Evolutionary conservation across 73 alveolate species (phyloP).

Genomic region (Symbiodinium natans): DNA sequence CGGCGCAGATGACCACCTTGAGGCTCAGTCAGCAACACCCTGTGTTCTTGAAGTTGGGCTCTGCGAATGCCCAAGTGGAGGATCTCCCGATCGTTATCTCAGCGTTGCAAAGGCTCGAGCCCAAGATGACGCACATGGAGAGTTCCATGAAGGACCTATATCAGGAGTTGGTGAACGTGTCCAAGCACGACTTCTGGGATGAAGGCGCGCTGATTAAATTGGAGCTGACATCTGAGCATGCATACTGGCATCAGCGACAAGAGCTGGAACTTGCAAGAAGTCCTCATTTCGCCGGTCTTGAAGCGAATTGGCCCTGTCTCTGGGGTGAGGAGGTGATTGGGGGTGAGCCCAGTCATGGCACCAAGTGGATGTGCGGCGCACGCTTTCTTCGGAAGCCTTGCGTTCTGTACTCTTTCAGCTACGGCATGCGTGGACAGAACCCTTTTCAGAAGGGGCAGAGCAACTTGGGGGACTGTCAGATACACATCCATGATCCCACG

Average conservation of each 20-base stretch:
- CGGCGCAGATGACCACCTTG: no score
- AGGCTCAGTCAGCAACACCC: no score
- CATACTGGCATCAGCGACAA: background rate
- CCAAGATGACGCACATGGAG: no score
- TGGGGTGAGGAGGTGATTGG: background rate
- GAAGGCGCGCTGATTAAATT: no score
- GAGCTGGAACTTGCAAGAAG: background rate
- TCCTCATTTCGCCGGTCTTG: background rate
- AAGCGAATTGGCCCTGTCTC: background rate
- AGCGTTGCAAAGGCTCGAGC: background rate
- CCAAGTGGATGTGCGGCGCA: background rate
- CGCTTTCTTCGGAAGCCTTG: background rate
- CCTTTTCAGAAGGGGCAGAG: background rate
- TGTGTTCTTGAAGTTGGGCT: no score
- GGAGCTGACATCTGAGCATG: background rate
- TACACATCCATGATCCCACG: background rate
- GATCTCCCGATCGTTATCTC: no score
- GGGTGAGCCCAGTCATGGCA: background rate
- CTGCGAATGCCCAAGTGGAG: no score
- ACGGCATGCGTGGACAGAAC: no score
- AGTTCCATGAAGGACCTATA: no score
- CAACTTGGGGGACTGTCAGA: background rate
- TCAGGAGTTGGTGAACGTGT: no score
- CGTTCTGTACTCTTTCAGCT: background rate
- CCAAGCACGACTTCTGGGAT: no score